Conservation (phyloP, 1,284 basidiomycete species). For the Hortiboletus rubellus region DNA sequence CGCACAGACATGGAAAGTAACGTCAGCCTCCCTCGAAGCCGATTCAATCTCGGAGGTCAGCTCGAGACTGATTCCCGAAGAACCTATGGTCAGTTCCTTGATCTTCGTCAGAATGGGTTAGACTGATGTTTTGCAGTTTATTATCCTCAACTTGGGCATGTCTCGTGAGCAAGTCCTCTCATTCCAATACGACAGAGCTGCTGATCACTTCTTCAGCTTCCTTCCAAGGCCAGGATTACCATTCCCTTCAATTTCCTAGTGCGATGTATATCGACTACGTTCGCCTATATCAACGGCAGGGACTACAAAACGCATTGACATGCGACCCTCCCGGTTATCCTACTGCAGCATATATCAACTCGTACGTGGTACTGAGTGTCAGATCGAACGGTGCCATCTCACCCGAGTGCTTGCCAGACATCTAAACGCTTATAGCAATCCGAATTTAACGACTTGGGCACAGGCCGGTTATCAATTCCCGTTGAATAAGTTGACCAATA, state of each 20-base stretch:
- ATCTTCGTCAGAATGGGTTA: not conserved
- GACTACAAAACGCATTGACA: slow-evolving; percentile 52
- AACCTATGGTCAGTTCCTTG: slow-evolving; percentile 55
- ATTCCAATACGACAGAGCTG: not conserved
- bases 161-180: slow-evolving; percentile 43
- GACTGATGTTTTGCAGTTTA: slow-evolving; percentile 47
- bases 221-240: slow-evolving; percentile 70
- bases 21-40: slow-evolving; percentile 56
- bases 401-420: slow-evolving; percentile 48
- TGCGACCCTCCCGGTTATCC: slow-evolving; percentile 67
- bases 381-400: not conserved
- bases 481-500: slow-evolving; percentile 65
- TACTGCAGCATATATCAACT: slow-evolving; percentile 58
- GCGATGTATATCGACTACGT: slow-evolving; percentile 78
- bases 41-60: slow-evolving; percentile 57
- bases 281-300: slow-evolving; percentile 72
- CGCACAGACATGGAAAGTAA: slow-evolving; percentile 64
- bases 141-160: slow-evolving; percentile 75
- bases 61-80: slow-evolving; percentile 69
- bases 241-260: slow-evolving; percentile 64
- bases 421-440: slow-evolving; percentile 62
- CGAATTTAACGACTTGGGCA: slow-evolving; percentile 76
- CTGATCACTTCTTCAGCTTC: slow-evolving; percentile 37
- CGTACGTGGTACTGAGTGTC: slow-evolving; percentile 37
- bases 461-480: slow-evolving; percentile 68